Conservation (phyloP, 2,329 filamentous ascomycete genomes). For the Pseudogymnoascus sp. region DNA sequence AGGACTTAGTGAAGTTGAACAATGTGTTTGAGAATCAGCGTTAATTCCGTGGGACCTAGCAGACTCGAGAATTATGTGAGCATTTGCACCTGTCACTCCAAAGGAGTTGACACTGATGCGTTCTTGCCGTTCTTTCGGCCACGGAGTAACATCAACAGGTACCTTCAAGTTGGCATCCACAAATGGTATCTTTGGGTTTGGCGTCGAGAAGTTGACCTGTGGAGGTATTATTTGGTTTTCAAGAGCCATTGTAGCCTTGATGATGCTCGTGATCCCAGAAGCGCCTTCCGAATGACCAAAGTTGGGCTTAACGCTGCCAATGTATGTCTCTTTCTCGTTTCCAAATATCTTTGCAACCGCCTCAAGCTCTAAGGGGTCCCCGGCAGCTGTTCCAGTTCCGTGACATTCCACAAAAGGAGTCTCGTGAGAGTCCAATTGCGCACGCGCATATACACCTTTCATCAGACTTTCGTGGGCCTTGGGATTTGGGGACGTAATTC, state of each 20-base stretch:
- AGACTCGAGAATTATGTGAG: constrained; percentile 30
- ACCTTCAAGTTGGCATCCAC: background rate
- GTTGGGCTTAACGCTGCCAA: constrained; percentile 13
- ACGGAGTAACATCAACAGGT: background rate
- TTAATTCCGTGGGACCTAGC: background rate
- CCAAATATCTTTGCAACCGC: constrained; percentile 17
- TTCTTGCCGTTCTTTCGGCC: background rate
- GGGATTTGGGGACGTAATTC: constrained; percentile 35
- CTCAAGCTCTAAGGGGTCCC: constrained; percentile 14
- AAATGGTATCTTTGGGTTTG: constrained; percentile 14
- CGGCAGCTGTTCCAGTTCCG: constrained; percentile 7
- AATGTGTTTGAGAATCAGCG: background rate
- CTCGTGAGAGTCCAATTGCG: constrained; percentile 9
- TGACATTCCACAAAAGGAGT: constrained; percentile 14
- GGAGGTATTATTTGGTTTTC: constrained; percentile 25
- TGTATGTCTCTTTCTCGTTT: constrained; percentile 11
- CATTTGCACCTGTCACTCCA: constrained; percentile 39
- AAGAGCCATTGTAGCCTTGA: constrained; percentile 22
- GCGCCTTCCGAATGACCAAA: constrained; percentile 22
- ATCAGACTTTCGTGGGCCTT: constrained; percentile 29
- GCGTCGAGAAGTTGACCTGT: constrained; percentile 26
- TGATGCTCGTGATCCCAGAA: constrained; percentile 18
- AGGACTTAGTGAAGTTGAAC: background rate
- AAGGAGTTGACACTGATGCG: constrained; percentile 22
- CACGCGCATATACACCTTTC: constrained; percentile 23